A percentile compares a stretch with the other conserved stretches of the same genome.
Evolutionary conservation across 768 basidiomycete genomes (phyloP).

Genomic region (Ramaria rubella): DNA sequence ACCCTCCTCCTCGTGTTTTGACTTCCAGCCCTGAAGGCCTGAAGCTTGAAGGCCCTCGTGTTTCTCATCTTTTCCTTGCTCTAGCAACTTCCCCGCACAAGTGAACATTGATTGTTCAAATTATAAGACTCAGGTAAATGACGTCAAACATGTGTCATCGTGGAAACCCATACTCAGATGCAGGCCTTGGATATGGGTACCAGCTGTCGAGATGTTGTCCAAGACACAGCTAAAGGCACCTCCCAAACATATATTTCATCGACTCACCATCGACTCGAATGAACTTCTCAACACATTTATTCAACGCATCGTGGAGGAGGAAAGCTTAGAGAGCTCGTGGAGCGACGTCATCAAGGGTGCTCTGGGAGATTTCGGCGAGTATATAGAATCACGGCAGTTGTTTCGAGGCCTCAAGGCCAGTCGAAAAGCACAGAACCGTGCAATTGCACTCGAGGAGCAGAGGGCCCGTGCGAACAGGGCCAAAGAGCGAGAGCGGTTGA

Average conservation of each 20-base stretch:
- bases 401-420: conserved; percentile 37
- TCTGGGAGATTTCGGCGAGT: conserved; percentile 39
- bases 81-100: no score
- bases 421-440: conserved; percentile 22
- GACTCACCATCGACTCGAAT: conserved; percentile 2
- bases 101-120: no score
- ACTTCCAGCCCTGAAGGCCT: no score
- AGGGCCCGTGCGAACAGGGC: conserved; percentile 17
- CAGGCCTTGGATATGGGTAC: not conserved
- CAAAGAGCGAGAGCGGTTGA: conserved; percentile 18
- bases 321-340: conserved; percentile 29
- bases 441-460: conserved; percentile 18
- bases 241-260: not conserved
- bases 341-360: conserved; percentile 38
- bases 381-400: conserved; percentile 40
- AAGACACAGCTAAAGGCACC: conserved; percentile 1
- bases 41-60: no score
- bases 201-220: not conserved
- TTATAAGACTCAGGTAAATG: no score
- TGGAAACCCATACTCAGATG: not conserved
- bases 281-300: not conserved
- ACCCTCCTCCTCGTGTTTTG: no score
- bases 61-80: no score
- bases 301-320: conserved; percentile 1
- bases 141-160: no score